Conservation (phyloP, 2,329 filamentous ascomycete genomes). For the Escovopsis sp. region DNA sequence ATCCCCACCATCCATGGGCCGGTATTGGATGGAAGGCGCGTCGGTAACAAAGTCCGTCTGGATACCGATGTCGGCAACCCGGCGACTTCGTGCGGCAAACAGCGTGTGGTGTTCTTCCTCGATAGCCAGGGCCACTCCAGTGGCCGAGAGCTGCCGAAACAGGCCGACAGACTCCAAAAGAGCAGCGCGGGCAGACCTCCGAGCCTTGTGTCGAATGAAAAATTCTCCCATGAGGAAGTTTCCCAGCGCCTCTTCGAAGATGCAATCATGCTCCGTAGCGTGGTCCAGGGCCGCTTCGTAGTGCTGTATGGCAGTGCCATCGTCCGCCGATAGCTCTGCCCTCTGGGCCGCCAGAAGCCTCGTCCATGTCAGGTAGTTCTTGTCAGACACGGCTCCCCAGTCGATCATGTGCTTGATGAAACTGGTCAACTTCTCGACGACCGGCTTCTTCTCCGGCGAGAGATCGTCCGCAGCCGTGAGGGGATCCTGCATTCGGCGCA, state of each 20-base stretch:
- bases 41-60: conserved; percentile 59
- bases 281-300: conserved; percentile 65
- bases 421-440: conserved; percentile 36
- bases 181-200: conserved; percentile 53
- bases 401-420: conserved; percentile 47
- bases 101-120: conserved; percentile 54
- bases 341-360: conserved; percentile 54
- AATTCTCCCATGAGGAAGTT: conserved; percentile 62
- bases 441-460: conserved; percentile 27
- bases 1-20: conserved; percentile 30
- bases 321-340: conserved; percentile 43
- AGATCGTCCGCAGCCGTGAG: conserved; percentile 27
- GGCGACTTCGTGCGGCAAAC: conserved; percentile 43
- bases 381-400: conserved; percentile 47
- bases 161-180: conserved; percentile 52
- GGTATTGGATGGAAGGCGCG: conserved; percentile 36
- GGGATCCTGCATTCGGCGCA: conserved; percentile 35
- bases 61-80: conserved; percentile 46
- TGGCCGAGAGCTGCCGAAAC: conserved; percentile 54
- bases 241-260: conserved; percentile 57
- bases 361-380: conserved; percentile 61
- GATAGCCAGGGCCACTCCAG: conserved; percentile 53
- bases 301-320: conserved; percentile 42
- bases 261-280: conserved; percentile 48
- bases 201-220: conserved; percentile 49